Evolutionary conservation across 2,329 filamentous ascomycete genomes (phyloP).

Genomic region (Penicillium digitatum): DNA sequence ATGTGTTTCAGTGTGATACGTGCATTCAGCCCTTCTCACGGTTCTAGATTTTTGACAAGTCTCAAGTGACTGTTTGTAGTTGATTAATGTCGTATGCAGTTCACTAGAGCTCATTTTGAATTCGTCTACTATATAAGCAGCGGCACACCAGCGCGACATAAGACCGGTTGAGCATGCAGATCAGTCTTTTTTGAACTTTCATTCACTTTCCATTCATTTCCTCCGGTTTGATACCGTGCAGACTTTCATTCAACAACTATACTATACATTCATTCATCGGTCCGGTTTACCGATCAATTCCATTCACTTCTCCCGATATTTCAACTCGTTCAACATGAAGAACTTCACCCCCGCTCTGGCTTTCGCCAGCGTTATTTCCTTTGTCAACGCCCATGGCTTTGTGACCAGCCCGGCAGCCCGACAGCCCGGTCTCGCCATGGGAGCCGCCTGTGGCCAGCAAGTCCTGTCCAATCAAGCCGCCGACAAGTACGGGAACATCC

Average conservation of each 20-base stretch:
- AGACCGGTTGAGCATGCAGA: constrained; percentile 11
- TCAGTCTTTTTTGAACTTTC: constrained; percentile 17
- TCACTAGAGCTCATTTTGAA: neutral
- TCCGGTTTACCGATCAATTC: constrained; percentile 20
- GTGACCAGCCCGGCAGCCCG: constrained; percentile 49
- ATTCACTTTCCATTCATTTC: constrained; percentile 18
- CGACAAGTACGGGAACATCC: constrained; percentile 57
- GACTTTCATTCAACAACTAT: constrained; percentile 14
- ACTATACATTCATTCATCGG: constrained; percentile 16
- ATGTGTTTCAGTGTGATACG: constrained; percentile 15
- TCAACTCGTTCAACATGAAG: constrained; percentile 39
- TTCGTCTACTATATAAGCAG: constrained; percentile 11
- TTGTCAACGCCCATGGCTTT: constrained; percentile 53
- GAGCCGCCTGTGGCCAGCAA: constrained; percentile 52
- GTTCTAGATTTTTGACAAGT: neutral
- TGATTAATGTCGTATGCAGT: neutral
- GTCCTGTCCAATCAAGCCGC: constrained; percentile 51
- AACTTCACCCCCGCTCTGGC: constrained; percentile 41
- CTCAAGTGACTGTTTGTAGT: constrained; percentile 12
- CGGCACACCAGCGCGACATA: neutral
- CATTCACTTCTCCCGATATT: constrained; percentile 17
- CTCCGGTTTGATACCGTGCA: constrained; percentile 23
- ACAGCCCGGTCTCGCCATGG: constrained; percentile 51
- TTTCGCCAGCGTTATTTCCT: constrained; percentile 44
- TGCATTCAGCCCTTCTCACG: constrained; percentile 3